Percentiles rank a stretch among this genome's conserved stretches.
Conservation (phyloP, 1,284 basidiomycete species). For the Vanrija sp. region DNA sequence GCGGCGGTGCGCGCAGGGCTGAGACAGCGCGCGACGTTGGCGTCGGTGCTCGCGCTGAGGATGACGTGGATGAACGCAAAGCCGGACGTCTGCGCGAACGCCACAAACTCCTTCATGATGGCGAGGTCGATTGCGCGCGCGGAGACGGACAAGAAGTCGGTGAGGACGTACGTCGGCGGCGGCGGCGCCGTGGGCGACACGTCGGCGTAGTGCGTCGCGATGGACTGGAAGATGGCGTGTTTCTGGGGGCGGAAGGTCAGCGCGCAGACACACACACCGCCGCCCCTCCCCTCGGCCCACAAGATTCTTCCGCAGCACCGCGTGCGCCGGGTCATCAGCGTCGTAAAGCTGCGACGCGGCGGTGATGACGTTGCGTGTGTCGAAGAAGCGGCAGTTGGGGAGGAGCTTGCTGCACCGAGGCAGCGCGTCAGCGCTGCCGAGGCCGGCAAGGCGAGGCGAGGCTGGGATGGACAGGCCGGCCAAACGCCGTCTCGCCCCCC, state of each 20-base stretch:
- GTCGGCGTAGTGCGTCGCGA: slow-evolving; percentile 3
- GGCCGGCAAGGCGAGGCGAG: too few species aligned
- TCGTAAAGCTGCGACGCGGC: slow-evolving; percentile 16
- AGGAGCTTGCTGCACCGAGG: slow-evolving; percentile 21
- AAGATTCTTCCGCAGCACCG: slow-evolving; percentile 15
- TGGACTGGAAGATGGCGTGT: slow-evolving; percentile 16
- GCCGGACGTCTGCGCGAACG: slow-evolving; percentile 1
- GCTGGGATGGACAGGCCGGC: too few species aligned
- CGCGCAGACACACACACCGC: too few species aligned
- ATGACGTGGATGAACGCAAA: slow-evolving; percentile 30
- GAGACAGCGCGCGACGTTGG: slow-evolving; percentile 18
- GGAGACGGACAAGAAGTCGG: slow-evolving; percentile 15
- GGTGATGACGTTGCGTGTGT: slow-evolving; percentile 19
- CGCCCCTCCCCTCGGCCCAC: too few species aligned
- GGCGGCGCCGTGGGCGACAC: slow-evolving; percentile 9
- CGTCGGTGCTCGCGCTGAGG: slow-evolving; percentile 19
- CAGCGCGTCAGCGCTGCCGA: not conserved
- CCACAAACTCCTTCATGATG: slow-evolving; percentile 15
- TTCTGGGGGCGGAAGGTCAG: not conserved
- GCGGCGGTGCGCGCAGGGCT: not conserved
- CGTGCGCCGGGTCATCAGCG: slow-evolving; percentile 5
- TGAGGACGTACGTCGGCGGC: slow-evolving; percentile 11
- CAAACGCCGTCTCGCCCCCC: too few species aligned
- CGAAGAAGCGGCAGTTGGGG: slow-evolving; percentile 30
- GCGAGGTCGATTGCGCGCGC: slow-evolving; percentile 13